Percentiles rank a stretch among this genome's conserved stretches.
Evolutionary conservation across 1,139 yeast species (phyloP).

Genomic region (Blastobotrys illinoisensis): DNA sequence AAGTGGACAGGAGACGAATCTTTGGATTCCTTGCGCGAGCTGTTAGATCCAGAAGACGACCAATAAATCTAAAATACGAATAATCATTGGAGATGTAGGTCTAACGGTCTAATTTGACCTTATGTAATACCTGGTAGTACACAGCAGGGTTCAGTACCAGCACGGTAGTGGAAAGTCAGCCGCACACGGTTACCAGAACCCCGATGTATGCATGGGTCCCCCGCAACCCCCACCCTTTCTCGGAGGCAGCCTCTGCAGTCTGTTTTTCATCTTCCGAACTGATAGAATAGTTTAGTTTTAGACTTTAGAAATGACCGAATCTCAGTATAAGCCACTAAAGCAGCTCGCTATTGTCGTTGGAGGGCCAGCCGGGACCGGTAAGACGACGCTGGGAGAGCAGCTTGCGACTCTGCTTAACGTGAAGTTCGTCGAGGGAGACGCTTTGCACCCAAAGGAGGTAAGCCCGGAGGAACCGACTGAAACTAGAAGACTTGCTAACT

Average conservation of each 20-base stretch:
- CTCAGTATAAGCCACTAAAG: neutral
- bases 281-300: neutral
- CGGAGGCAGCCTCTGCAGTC: neutral
- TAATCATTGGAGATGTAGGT: too few relatives aligned
- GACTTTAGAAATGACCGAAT: neutral
- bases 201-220: neutral
- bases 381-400: constrained; percentile 65
- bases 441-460: constrained; percentile 57
- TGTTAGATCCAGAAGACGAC: too few relatives aligned
- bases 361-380: constrained; percentile 96
- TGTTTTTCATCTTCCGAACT: neutral
- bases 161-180: too few relatives aligned
- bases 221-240: neutral
- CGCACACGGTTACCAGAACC: neutral
- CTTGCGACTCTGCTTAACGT: constrained; percentile 44
- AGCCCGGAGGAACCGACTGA: constrained; percentile 8
- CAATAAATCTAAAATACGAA: too few relatives aligned
- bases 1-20: neutral
- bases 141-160: too few relatives aligned
- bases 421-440: constrained; percentile 80
- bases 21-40: too few relatives aligned
- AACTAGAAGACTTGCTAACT: constrained; percentile 6
- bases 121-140: too few relatives aligned
- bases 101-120: too few relatives aligned
- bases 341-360: constrained; percentile 46